These are phyloP conservation scores for Beta corolliflora DNA, from an alignment of 179 eudicot species.

Conservation along the genomic window DNA sequence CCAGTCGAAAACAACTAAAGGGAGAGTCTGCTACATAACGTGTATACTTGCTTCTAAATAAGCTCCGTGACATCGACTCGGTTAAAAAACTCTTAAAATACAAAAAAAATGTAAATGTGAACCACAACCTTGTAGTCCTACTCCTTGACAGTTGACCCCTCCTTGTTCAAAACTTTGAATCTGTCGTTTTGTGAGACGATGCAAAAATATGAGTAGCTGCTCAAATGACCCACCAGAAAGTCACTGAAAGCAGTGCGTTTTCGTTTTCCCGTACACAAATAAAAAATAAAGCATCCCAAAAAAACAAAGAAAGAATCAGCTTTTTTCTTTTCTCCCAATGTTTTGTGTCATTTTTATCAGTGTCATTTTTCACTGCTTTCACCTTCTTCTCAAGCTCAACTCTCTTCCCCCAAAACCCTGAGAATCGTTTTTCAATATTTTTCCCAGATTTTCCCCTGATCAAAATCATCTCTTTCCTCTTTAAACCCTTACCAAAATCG, in stretches of 20 bases:
- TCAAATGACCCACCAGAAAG: neutral
- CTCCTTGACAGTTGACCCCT: too few relatives aligned
- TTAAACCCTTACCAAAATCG: neutral
- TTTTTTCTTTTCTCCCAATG: neutral
- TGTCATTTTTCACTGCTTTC: neutral
- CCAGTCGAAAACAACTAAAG: too few relatives aligned
- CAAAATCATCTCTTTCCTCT: neutral
- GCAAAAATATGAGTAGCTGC: neutral
- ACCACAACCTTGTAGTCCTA: too few relatives aligned
- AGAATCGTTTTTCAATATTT: neutral
- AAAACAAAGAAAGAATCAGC: neutral
- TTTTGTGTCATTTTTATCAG: constrained; percentile 20
- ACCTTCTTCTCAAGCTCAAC: neutral
- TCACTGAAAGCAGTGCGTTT: constrained; percentile 20
- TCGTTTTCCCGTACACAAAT: neutral
- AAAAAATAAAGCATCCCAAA: neutral
- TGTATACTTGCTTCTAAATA: too few relatives aligned
- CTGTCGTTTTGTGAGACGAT: too few relatives aligned
- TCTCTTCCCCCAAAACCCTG: neutral
- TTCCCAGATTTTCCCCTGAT: neutral
- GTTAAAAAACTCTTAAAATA: too few relatives aligned
- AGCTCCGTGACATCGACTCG: too few relatives aligned
- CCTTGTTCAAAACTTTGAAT: too few relatives aligned
- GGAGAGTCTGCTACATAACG: too few relatives aligned
- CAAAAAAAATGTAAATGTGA: too few relatives aligned